These are phyloP conservation scores for Gastrolobium villosum DNA, from an alignment of 306 rosid species.

Conservation along the genomic window DNA sequence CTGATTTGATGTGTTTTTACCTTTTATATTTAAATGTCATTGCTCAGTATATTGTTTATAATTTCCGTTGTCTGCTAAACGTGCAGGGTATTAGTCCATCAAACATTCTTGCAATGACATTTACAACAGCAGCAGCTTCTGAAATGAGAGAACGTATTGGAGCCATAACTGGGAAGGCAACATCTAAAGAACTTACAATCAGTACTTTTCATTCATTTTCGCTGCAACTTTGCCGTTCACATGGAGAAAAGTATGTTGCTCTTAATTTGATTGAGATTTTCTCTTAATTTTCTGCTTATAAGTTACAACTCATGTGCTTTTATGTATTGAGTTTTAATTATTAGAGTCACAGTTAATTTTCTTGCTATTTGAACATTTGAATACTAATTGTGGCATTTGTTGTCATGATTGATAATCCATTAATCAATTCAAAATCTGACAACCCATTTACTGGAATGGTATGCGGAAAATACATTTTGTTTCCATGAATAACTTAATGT, in stretches of 20 bases:
- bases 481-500: slow-evolving; percentile 24
- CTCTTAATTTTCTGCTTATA: slow-evolving; percentile 14
- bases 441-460: slow-evolving; percentile 9
- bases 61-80: slow-evolving; percentile 43
- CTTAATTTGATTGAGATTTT: slow-evolving; percentile 38
- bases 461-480: slow-evolving; percentile 17
- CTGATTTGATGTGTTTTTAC: slow-evolving; percentile 17
- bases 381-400: slow-evolving; percentile 23
- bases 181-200: slow-evolving; percentile 84
- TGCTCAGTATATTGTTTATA: slow-evolving; percentile 22
- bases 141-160: slow-evolving; percentile 98
- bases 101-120: slow-evolving; percentile 94
- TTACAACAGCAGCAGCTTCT: slow-evolving; percentile 94
- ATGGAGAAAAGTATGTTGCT: slow-evolving; percentile 84
- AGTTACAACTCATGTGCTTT: slow-evolving; percentile 40
- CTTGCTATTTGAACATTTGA: slow-evolving; percentile 35
- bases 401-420: slow-evolving; percentile 17
- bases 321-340: slow-evolving; percentile 25
- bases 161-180: slow-evolving; percentile 80
- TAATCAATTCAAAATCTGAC: slow-evolving; percentile 10
- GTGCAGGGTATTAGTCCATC: slow-evolving; percentile 76
- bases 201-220: slow-evolving; percentile 99
- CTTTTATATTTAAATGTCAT: slow-evolving; percentile 20
- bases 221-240: slow-evolving; percentile 90
- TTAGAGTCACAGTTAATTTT: slow-evolving; percentile 22